Evolutionary conservation across 139 green algal species (phyloP), one percentile per base, ranked within the genome.

Genomic region (Micractinium sp.): DNA sequence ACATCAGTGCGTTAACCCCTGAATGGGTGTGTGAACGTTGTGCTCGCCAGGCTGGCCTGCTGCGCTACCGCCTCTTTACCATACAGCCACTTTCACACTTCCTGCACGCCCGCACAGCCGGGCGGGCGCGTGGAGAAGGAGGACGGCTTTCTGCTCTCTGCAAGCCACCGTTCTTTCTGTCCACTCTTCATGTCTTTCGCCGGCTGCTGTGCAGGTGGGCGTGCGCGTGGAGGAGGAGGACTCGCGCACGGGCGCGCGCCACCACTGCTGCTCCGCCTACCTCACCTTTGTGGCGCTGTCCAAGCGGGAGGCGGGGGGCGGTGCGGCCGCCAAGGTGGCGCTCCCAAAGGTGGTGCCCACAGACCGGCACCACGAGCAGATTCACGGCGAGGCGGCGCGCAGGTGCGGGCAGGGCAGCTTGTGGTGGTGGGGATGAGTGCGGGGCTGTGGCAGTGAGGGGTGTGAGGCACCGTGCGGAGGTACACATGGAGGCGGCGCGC

Each of bases 251-350:
- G 96, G 96, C 2, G 89, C 82, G 3, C 92, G 96, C 22, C 87
- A 93, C 81, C 95, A 98, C 90, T 97, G 95, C 93, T 98, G 96
- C 86, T 93, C 83, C 27, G 96, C 96, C 15, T 96, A 98, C 89
- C 93, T 98, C 31, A 96, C 95, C 0, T 98, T 98, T 90, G 96
- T 98, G 78, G 91, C 93, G 4, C 85, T 96, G 20, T 13, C 31
- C 14, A 81, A 67, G 29, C 82, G 66, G 61, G 60, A 84, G 74
- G 35, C 73, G 2, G 86, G 25, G 4, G 85, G 77, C 14, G 81
- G 29, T 20, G 33, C 73, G 2, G 61, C 87, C 27, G 31, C 47
- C 5, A 77, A 78, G 69, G 33, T 33, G 56, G 16, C 0, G 23
- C 88, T 95, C 82, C 92, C 93, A 19, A 91, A 91, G 1, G 91